These are phyloP conservation scores for Ensete ventricosum DNA, from an alignment of 176 grass and related monocot species.

Conservation along the genomic window DNA sequence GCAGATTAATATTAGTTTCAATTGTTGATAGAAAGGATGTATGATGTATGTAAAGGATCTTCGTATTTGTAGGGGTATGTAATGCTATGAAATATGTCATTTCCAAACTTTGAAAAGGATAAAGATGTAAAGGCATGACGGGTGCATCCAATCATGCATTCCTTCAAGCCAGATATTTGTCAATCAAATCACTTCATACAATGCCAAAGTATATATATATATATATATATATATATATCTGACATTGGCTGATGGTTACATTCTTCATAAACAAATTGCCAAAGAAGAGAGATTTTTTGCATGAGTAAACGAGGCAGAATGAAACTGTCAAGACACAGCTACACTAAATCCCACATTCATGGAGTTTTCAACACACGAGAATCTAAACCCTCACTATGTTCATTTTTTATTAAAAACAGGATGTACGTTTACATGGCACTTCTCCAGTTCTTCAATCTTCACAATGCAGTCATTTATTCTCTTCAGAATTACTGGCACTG, in stretches of 20 bases:
- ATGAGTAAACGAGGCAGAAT: not conserved
- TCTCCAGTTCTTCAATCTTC: conserved; percentile 1
- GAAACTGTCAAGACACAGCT: not conserved
- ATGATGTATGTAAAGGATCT: too few relatives aligned
- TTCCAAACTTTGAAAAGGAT: too few relatives aligned
- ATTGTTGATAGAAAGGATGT: too few relatives aligned
- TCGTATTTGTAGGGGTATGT: too few relatives aligned
- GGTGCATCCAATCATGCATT: too few relatives aligned
- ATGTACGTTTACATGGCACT: not conserved
- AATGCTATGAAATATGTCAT: too few relatives aligned
- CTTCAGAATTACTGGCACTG: not conserved
- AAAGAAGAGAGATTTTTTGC: not conserved
- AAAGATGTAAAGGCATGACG: too few relatives aligned
- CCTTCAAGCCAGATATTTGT: too few relatives aligned
- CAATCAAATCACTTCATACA: too few relatives aligned
- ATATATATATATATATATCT: too few relatives aligned
- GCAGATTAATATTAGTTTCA: too few relatives aligned
- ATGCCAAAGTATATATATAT: too few relatives aligned
- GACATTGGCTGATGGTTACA: not conserved
- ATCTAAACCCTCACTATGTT: not conserved
- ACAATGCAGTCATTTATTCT: conserved; percentile 13
- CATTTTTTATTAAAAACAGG: not conserved
- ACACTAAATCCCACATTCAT: conserved; percentile 1
- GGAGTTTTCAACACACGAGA: not conserved
- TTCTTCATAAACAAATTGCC: not conserved